Conservation (phyloP, 78 protist genomes). For the Chrysochromulina parva region DNA sequence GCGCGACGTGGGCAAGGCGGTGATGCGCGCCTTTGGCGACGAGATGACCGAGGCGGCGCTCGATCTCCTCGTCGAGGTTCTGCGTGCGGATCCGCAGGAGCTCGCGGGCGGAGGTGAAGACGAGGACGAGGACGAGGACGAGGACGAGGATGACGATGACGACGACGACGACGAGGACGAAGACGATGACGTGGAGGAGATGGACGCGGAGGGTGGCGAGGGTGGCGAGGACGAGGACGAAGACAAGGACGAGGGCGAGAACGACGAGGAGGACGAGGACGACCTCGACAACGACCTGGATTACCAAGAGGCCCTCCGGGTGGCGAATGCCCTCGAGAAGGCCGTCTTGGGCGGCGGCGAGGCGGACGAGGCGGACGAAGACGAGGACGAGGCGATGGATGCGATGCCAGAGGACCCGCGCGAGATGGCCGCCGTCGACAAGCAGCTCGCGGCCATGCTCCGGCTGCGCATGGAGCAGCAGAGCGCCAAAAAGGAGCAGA, state of each 20-base stretch:
- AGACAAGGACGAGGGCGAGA: not conserved
- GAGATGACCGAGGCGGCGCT: not conserved
- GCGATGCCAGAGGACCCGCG: not conserved
- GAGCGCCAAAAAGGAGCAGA: not conserved
- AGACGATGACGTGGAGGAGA: not conserved
- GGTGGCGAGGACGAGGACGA: not conserved
- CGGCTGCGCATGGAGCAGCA: not conserved
- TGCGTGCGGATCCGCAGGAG: not conserved
- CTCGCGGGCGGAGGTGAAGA: not conserved
- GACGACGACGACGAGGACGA: conserved; percentile 14
- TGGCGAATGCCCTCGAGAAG: not conserved
- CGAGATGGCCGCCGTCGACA: not conserved
- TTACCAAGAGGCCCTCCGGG: not conserved
- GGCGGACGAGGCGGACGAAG: not conserved
- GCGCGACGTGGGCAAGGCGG: not conserved
- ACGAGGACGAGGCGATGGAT: not conserved
- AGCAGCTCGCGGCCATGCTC: not conserved
- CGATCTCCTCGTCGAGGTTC: not conserved
- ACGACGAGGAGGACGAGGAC: not conserved
- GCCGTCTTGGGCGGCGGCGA: not conserved
- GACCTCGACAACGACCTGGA: not conserved
- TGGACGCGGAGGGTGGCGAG: too few relatives aligned
- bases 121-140: not conserved
- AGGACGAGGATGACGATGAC: conserved; percentile 23
- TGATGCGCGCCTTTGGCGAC: not conserved